Percentiles rank a stretch among this genome's conserved stretches.
Evolutionary conservation across 805 yeast species (phyloP).

Genomic region (Zygotorulaspora sp.): DNA sequence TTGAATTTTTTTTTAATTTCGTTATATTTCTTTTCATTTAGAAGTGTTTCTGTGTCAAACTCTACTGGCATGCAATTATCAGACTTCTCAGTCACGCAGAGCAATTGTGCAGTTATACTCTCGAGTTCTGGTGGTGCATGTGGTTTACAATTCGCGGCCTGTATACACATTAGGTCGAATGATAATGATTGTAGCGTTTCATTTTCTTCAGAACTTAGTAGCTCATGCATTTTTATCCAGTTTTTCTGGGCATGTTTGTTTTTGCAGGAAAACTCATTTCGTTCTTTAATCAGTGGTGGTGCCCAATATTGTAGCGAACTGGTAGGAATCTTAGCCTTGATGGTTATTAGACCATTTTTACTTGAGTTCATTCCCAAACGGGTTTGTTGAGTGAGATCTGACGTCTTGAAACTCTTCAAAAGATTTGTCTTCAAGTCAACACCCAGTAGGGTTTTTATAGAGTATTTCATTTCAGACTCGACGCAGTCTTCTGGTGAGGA

Average conservation of each 20-base stretch:
- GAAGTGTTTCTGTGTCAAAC: constrained; percentile 19
- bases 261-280: constrained; percentile 30
- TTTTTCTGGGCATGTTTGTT: constrained; percentile 33
- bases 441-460: constrained; percentile 8
- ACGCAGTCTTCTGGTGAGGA: constrained; percentile 5
- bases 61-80: constrained; percentile 36
- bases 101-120: constrained; percentile 25
- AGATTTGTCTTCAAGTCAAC: neutral
- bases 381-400: neutral
- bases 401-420: neutral
- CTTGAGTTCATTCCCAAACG: constrained; percentile 6
- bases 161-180: constrained; percentile 29
- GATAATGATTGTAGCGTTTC: constrained; percentile 23
- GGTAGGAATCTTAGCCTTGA: constrained; percentile 29
- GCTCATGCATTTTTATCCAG: constrained; percentile 23
- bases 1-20: constrained; percentile 13
- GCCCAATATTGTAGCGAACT: constrained; percentile 35
- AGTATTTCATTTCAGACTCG: constrained; percentile 19
- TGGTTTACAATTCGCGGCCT: constrained; percentile 24
- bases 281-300: constrained; percentile 33
- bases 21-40: constrained; percentile 20
- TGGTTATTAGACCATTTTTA: constrained; percentile 29
- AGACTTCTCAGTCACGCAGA: constrained; percentile 34
- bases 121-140: constrained; percentile 30
- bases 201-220: constrained; percentile 27